Evolutionary conservation across 2,329 filamentous ascomycete genomes (phyloP).

Genomic region (Clonostachys chloroleuca): DNA sequence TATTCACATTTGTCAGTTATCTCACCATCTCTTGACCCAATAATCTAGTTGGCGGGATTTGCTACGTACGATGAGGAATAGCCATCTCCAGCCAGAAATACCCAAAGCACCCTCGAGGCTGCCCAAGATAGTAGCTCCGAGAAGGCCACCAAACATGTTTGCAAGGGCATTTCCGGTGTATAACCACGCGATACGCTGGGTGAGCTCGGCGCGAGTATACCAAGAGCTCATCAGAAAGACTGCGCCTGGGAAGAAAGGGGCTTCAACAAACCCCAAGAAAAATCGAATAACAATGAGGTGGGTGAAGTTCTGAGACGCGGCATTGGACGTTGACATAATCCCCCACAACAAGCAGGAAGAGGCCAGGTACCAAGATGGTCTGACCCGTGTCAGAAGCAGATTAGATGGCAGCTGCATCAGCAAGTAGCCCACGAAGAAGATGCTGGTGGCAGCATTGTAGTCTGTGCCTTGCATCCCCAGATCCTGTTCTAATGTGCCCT

Average conservation of each 20-base stretch:
- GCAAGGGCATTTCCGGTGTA: conserved; percentile 53
- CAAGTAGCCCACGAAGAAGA: conserved; percentile 59
- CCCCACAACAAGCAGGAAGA: conserved; percentile 37
- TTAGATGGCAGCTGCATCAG: conserved; percentile 61
- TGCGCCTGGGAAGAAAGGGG: conserved; percentile 45
- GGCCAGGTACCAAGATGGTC: conserved; percentile 49
- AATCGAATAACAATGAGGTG: conserved; percentile 40
- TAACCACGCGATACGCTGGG: conserved; percentile 52
- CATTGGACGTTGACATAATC: conserved; percentile 37
- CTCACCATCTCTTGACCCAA: background rate
- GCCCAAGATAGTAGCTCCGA: conserved; percentile 42
- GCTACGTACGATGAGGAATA: conserved; percentile 52
- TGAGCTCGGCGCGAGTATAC: conserved; percentile 41
- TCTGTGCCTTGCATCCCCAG: conserved; percentile 50
- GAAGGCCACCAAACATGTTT: conserved; percentile 45
- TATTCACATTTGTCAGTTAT: conserved; percentile 2
- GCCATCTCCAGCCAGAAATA: conserved; percentile 58
- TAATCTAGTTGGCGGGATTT: conserved; percentile 43
- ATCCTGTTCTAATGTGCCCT: conserved; percentile 48
- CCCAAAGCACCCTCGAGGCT: conserved; percentile 40
- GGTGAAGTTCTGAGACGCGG: conserved; percentile 33
- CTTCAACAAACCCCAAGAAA: conserved; percentile 36
- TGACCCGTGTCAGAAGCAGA: conserved; percentile 46
- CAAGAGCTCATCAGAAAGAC: conserved; percentile 41
- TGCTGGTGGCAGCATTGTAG: conserved; percentile 53